A percentile compares a stretch with the other conserved stretches of the same genome.
Evolutionary conservation across 495 filamentous ascomycete species (phyloP).

Genomic region (Neurospora sp.): DNA sequence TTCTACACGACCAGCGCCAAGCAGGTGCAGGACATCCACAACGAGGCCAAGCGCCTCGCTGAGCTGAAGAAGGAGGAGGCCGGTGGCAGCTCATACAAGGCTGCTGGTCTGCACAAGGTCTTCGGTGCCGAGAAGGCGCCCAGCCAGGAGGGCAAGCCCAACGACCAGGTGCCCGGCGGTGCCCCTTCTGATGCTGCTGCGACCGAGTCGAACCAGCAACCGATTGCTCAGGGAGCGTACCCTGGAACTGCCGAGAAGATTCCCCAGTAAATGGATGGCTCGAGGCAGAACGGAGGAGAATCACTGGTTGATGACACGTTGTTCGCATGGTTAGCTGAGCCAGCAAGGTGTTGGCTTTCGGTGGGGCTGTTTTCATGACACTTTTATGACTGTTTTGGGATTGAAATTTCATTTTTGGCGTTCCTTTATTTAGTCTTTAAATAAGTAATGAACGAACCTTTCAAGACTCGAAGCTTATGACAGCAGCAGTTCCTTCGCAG

Average conservation of each 20-base stretch:
- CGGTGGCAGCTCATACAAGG: constrained; percentile 39
- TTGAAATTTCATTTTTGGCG: neutral
- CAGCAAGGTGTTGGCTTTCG: neutral
- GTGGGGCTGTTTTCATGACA: neutral
- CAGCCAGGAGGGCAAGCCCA: neutral
- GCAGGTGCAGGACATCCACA: constrained; percentile 87
- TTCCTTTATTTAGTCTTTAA: neutral
- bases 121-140: constrained; percentile 32
- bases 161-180: constrained; percentile 8
- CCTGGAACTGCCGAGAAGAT: neutral
- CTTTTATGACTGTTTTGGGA: neutral
- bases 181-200: constrained; percentile 6
- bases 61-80: constrained; percentile 70
- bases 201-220: constrained; percentile 4
- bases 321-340: neutral
- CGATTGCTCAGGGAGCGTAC: neutral
- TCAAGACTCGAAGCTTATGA: neutral
- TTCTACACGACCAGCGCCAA: constrained; percentile 78
- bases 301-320: neutral
- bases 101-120: constrained; percentile 33
- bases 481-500: neutral
- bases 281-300: neutral
- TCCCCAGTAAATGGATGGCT: neutral
- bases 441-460: neutral
- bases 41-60: constrained; percentile 76